Evolutionary conservation across 129 eudicot species (phyloP).

Genomic region (Oenanthe sinensis): DNA sequence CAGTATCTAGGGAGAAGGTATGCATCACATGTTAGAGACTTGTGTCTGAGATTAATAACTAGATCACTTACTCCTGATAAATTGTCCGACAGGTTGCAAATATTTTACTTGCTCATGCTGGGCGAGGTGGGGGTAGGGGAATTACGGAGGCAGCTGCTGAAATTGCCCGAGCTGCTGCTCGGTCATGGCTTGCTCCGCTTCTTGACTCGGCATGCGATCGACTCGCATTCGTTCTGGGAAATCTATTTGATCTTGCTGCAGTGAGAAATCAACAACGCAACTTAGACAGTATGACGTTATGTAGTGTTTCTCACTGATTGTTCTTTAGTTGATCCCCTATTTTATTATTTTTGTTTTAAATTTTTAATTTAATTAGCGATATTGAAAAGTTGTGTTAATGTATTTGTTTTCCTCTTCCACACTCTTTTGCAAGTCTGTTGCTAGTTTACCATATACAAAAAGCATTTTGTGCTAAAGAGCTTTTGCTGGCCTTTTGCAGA

Average conservation of each 20-base stretch:
- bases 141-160: slow-evolving; percentile 86
- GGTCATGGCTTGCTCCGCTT: slow-evolving; percentile 90
- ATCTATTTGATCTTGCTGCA: slow-evolving; percentile 72
- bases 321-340: background rate
- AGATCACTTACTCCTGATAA: slow-evolving; percentile 3
- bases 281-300: slow-evolving; percentile 44
- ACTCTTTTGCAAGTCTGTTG: background rate
- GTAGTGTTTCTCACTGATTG: background rate
- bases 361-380: too few relatives aligned
- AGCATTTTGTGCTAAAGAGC: background rate
- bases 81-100: slow-evolving; percentile 65
- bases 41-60: background rate
- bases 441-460: background rate
- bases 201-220: slow-evolving; percentile 93
- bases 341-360: background rate
- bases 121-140: slow-evolving; percentile 84
- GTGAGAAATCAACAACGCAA: slow-evolving; percentile 58
- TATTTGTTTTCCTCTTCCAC: background rate
- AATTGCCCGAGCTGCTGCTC: slow-evolving; percentile 96
- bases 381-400: background rate
- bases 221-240: slow-evolving; percentile 61
- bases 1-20: slow-evolving; percentile 89
- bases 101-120: slow-evolving; percentile 94
- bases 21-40: background rate
- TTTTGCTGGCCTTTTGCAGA: slow-evolving; percentile 22